Conservation (phyloP, 257 asterid genomes). For the Solanum chiquidenum region DNA sequence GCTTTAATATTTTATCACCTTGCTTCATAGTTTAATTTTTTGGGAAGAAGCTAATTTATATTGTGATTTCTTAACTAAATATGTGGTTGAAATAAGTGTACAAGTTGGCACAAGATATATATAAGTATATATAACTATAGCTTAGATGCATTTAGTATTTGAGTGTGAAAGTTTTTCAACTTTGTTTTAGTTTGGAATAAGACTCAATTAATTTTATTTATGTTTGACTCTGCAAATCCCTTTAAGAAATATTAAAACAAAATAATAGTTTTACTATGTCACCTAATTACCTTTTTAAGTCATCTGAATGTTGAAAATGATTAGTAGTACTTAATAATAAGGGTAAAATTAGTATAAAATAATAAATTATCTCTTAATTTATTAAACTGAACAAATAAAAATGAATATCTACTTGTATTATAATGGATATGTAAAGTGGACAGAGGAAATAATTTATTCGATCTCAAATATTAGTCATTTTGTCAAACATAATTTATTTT, state of each 20-base stretch:
- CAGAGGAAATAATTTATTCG: neutral
- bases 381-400: no score
- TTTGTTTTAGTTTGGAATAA: neutral
- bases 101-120: neutral
- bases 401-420: no score
- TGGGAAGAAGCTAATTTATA: neutral
- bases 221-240: no score
- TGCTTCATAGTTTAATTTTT: neutral
- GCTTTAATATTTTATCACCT: neutral
- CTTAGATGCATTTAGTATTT: neutral
- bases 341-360: fast-evolving
- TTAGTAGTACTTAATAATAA: no score
- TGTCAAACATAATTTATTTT: neutral
- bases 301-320: no score
- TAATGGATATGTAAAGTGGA: no score
- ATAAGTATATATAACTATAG: neutral
- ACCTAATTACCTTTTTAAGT: no score
- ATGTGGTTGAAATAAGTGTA: neutral
- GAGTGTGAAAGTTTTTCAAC: neutral
- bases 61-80: neutral
- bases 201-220: neutral
- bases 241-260: no score
- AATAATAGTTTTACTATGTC: no score
- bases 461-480: neutral
- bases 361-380: no score